phyloP scores from a whole-genome alignment of 805 yeast species.

The Schwanniomyces yamadae region DNA sequence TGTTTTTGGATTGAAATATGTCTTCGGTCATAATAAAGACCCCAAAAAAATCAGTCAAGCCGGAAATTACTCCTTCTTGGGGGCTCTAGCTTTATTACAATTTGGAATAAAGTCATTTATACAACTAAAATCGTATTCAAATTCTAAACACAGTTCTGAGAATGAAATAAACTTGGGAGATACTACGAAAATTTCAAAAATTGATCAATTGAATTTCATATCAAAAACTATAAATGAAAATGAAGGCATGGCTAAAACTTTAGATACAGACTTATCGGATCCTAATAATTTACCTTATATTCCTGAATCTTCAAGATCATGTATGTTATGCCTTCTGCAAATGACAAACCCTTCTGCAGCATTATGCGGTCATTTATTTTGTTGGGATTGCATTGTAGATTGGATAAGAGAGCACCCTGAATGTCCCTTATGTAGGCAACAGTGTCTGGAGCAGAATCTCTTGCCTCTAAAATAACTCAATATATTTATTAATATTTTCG shows the following conservation, averaged over 20 bases:
- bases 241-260: not conserved
- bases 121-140: slow-evolving; percentile 26
- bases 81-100: slow-evolving; percentile 58
- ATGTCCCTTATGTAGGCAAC: slow-evolving; percentile 88
- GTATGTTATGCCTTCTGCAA: slow-evolving; percentile 79
- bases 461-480: slow-evolving; percentile 49
- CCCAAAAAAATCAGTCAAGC: slow-evolving; percentile 33
- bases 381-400: slow-evolving; percentile 87
- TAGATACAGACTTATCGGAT: slow-evolving; percentile 50
- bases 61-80: slow-evolving; percentile 77
- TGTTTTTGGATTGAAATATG: slow-evolving; percentile 77
- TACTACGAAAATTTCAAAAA: not conserved
- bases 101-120: slow-evolving; percentile 43
- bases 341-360: slow-evolving; percentile 85
- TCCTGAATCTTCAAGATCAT: slow-evolving; percentile 65
- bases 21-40: slow-evolving; percentile 60
- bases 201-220: slow-evolving; percentile 6
- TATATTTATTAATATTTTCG: not conserved
- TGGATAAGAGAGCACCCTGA: slow-evolving; percentile 89
- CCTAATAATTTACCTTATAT: slow-evolving; percentile 60
- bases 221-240: not conserved
- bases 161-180: slow-evolving; percentile 8
- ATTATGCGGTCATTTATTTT: slow-evolving; percentile 88
- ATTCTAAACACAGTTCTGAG: slow-evolving; percentile 13
- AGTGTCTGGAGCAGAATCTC: slow-evolving; percentile 59